Evolutionary conservation across 257 asterid genomes (phyloP).

Genomic region (Solanum tacnaense): DNA sequence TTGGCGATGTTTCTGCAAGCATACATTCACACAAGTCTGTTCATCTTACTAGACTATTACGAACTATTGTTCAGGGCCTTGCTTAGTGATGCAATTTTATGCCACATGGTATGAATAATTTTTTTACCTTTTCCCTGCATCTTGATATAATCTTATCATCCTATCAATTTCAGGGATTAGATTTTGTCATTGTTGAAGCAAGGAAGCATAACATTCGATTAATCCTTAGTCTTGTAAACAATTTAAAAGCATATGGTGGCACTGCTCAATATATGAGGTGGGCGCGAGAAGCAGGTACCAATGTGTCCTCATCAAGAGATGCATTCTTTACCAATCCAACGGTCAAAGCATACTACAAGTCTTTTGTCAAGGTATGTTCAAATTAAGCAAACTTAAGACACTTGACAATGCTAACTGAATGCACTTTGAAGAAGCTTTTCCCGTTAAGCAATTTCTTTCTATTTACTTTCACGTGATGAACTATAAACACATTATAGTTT

Average conservation of each 20-base stretch:
- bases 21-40: neutral
- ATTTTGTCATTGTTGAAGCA: conserved; percentile 45
- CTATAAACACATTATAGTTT: neutral
- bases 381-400: neutral
- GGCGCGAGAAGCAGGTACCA: conserved; percentile 41
- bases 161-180: conserved; percentile 32
- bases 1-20: neutral
- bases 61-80: neutral
- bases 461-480: neutral
- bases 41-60: neutral
- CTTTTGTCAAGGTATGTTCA: conserved; percentile 35
- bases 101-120: neutral
- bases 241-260: conserved; percentile 47
- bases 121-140: neutral
- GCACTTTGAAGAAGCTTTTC: neutral
- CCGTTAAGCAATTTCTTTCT: neutral
- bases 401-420: neutral
- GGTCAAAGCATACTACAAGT: conserved; percentile 25
- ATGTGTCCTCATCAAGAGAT: conserved; percentile 25
- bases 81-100: neutral
- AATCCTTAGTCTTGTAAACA: conserved; percentile 45
- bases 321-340: conserved; percentile 33
- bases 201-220: conserved; percentile 36
- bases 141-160: neutral
- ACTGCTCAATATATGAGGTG: conserved; percentile 45